These are phyloP conservation scores for Carex pumila DNA, from an alignment of 176 grass and related monocot genomes.

Conservation along the genomic window DNA sequence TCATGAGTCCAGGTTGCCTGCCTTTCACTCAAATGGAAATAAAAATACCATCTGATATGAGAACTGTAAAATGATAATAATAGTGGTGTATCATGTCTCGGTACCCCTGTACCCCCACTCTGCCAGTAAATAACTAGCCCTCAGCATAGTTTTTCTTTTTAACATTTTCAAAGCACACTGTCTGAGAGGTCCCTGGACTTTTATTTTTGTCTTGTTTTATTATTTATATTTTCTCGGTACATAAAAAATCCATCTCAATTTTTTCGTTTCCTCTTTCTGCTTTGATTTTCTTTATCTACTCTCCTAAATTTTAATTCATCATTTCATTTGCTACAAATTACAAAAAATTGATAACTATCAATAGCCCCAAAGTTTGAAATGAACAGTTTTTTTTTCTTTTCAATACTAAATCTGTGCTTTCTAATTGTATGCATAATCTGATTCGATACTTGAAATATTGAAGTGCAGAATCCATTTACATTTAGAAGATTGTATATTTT, in stretches of 20 bases:
- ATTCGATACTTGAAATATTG: background rate
- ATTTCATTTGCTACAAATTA: background rate
- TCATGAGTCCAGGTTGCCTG: background rate
- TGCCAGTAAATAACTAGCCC: background rate
- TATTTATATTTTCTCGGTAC: background rate
- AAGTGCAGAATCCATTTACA: background rate
- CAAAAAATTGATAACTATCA: background rate
- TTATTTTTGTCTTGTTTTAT: background rate
- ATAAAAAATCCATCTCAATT: background rate
- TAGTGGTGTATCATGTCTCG: background rate
- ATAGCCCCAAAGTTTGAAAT: background rate
- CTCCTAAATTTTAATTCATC: background rate
- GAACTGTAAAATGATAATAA: background rate
- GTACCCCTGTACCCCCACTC: background rate
- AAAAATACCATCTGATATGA: background rate
- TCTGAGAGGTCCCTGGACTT: background rate
- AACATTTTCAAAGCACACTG: background rate
- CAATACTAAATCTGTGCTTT: background rate
- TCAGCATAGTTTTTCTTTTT: background rate
- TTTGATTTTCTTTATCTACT: background rate
- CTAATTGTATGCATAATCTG: background rate
- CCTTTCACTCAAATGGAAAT: background rate
- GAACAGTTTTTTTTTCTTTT: background rate
- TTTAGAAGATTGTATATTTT: background rate
- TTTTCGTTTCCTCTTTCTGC: background rate